phyloP scores from a whole-genome alignment of 805 yeast species.

The Metschnikowia cerradonensis region DNA sequence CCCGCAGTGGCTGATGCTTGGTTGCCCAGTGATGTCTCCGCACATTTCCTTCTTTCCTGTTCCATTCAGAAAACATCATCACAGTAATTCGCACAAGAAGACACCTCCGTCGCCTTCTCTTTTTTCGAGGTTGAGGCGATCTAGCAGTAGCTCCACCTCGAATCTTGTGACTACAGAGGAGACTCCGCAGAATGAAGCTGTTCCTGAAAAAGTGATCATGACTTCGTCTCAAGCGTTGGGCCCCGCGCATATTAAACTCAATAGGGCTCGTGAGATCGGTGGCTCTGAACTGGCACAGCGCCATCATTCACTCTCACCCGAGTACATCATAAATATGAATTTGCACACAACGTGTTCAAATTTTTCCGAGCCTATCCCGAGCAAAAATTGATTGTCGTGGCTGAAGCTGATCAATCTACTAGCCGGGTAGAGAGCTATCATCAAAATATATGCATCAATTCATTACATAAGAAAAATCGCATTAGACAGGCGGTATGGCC shows the following conservation, averaged over 20 bases:
- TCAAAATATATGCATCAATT: not conserved
- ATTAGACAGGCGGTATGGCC: conserved; percentile 70
- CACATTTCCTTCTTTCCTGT: not conserved
- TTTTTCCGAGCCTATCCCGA: not conserved
- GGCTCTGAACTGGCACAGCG: not conserved
- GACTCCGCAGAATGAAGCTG: not conserved
- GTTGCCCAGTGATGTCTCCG: not conserved
- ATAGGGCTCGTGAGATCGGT: conserved; percentile 4
- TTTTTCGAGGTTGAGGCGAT: not conserved
- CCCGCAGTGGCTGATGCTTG: not conserved
- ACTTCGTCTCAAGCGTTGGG: conserved; percentile 12
- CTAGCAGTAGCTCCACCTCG: not conserved
- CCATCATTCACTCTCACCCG: conserved; percentile 7
- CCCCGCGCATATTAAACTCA: not conserved
- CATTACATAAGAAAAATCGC: not conserved
- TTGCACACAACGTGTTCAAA: not conserved
- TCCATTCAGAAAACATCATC: conserved; percentile 1
- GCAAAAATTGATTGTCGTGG: not conserved
- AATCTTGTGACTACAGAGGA: not conserved
- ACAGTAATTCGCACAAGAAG: not conserved
- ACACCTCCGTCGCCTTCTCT: not conserved
- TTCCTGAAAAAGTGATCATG: not conserved
- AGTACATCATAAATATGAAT: conserved; percentile 7
- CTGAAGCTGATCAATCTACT: not conserved
- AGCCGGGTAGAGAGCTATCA: not conserved